Evolutionary conservation across 148 eudicot species (phyloP).

Genomic region (Diospyros kaki): DNA sequence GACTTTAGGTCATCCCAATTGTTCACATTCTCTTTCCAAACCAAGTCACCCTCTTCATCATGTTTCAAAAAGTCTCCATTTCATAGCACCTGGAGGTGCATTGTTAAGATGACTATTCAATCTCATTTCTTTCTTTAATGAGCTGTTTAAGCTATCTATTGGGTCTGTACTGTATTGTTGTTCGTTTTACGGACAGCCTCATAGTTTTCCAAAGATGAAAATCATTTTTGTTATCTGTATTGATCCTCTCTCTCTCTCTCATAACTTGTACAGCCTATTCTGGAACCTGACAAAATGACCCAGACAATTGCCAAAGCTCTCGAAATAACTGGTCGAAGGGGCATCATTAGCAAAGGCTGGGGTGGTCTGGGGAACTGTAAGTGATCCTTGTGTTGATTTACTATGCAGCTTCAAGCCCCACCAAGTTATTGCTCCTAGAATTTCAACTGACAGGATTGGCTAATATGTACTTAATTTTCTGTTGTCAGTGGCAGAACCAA

Average conservation of each 20-base stretch:
- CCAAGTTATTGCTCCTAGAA: neutral
- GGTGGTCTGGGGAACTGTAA: constrained; percentile 93
- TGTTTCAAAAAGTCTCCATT: neutral
- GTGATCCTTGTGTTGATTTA: constrained; percentile 20
- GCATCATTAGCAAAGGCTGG: constrained; percentile 95
- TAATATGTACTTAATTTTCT: constrained; percentile 5
- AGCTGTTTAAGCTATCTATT: neutral
- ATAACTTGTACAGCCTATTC: constrained; percentile 60
- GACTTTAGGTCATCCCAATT: no score
- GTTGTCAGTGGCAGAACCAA: constrained; percentile 65
- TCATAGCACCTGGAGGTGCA: neutral
- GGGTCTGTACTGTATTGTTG: neutral
- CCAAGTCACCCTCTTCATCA: neutral
- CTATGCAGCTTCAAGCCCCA: neutral
- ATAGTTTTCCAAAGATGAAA: no score
- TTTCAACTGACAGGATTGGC: neutral
- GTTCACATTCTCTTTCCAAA: neutral
- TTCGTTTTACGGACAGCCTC: no score
- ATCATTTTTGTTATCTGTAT: neutral
- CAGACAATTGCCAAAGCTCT: constrained; percentile 71
- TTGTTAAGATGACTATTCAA: neutral
- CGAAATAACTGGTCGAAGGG: constrained; percentile 71
- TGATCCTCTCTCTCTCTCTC: neutral
- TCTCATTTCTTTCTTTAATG: neutral
- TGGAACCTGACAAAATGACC: constrained; percentile 82